Evolutionary conservation across 179 eudicot genomes (phyloP).

Genomic region (Silene noctiflora): DNA sequence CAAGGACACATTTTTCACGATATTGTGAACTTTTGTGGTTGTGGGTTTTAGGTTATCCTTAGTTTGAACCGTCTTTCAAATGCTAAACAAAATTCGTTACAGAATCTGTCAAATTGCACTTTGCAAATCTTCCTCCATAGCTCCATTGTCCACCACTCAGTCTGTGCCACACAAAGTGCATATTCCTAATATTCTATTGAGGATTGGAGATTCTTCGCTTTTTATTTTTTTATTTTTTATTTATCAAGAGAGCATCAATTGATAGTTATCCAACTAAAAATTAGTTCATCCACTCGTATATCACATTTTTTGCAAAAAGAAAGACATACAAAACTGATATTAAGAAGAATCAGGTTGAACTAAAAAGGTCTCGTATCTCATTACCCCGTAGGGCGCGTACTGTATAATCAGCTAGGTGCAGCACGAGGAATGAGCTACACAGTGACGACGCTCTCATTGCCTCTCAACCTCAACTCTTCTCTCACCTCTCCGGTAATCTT

Average conservation of each 20-base stretch:
- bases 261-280: not conserved
- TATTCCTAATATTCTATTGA: not conserved
- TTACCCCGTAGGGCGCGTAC: not conserved
- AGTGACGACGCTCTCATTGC: constrained; percentile 11
- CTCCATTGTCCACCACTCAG: too few relatives aligned
- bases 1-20: not conserved
- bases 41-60: not conserved
- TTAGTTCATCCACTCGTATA: not conserved
- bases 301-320: not conserved
- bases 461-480: constrained; percentile 16
- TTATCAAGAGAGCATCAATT: not conserved
- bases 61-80: too few relatives aligned
- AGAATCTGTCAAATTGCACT: not conserved
- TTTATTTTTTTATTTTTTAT: too few relatives aligned
- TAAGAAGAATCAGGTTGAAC: not conserved
- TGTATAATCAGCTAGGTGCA: not conserved
- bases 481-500: constrained; percentile 20
- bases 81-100: not conserved
- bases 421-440: constrained; percentile 26
- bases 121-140: not conserved
- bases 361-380: not conserved
- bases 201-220: too few relatives aligned
- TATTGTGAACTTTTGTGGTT: not conserved
- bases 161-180: not conserved
- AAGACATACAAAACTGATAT: not conserved